Evolutionary conservation across 1,284 basidiomycete genomes (phyloP), one percentile per base, ranked within the genome.

Genomic region (Wallemia hederae): DNA sequence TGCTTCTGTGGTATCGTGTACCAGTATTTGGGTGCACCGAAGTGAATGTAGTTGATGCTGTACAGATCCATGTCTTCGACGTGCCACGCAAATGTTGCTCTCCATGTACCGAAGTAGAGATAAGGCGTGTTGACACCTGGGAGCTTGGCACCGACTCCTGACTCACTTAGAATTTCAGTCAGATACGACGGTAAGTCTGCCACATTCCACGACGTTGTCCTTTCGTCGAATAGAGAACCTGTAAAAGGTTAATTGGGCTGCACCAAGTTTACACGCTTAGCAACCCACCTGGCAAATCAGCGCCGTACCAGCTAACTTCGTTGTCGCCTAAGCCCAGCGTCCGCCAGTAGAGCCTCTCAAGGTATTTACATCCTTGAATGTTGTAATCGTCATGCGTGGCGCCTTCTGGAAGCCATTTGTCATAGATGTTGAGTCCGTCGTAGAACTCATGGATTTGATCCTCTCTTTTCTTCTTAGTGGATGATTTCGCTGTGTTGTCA

Each of bases 61-160:
- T 92, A 94, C 1, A 98, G 76, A 69, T 97, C 92, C 86, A 89
- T 74, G 64, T 78, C 79, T 66, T 98, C 92, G 58, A 98, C 92
- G 66, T 98, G 92, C 94, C 94, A 99, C 0, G 92, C 89, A 71
- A 98, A 94, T 0, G 89, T 91, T 17, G 94, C 92, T 60, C 89
- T 77, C 92, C 92, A 99, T 89, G 96, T 96, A 65, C 92, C 92
- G 71, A 94, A 97, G 72, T 98, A 98, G 2, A 98, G 78, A 70
- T 98, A 98, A 0, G 92, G 92, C 1, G 89, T 85, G 68, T 97
- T 98, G 60, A 99, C 92, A 27, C 92, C 92, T 0, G 91, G 91
- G 26, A 98, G 74, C 61, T 71, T 69, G 59, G 69, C 68, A 29
- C 79, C 80, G 59, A 85, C 77, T 24, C 76, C 74, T 15, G 77